Base-by-base conservation (phyloP, 129 eudicot genomes). In the Kitagawia praeruptora region DNA sequence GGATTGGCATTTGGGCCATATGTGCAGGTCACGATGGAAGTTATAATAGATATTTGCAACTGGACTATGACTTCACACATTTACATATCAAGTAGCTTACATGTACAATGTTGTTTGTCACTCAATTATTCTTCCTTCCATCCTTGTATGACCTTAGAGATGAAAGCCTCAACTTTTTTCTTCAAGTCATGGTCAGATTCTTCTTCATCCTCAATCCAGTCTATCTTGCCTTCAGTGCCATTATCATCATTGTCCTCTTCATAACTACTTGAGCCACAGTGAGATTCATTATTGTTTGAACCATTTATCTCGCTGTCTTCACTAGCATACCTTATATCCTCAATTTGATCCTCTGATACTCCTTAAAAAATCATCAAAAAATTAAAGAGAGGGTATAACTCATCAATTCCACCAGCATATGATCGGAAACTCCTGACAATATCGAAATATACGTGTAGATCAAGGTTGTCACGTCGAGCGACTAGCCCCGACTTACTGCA, bases 111-210 rank as follows among this genome's bases (percentile, higher is more conserved):
- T 71, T 40, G n/a, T 41, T 16, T 56, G 0, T 79, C 83, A 42
- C 3, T 76, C 34, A 75, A 4, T 61, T 18, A 34, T 70, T 83
- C 86, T 37, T 80, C 83, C 74, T 66, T 84, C 86, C 86, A 84
- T 27, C 78, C 78, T 49, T 37, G 56, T 14, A 44, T 80, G 18
- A 80, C 79, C 83, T 76, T 80, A 13, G 81, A 82, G 77, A 80
- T 84, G 49, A 80, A 84, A 27, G 77, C 34, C 34, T 31, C 34
- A 31, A 31, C 34, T 31, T 31, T 31, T 31, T 31, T 31, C 34
- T 31, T 31, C 34, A 31, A 70, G 63, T 74, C 56, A 9, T 5
- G 3, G 41, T 83, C 83, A 61, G 23, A 4, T 19, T 75, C 80
- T 39, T 80, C 80, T 0, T 66, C 41, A 46, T 76, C 80, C 11